Base-by-base conservation (phyloP, 257 asterid genomes). In the Orobanche coerulescens region DNA sequence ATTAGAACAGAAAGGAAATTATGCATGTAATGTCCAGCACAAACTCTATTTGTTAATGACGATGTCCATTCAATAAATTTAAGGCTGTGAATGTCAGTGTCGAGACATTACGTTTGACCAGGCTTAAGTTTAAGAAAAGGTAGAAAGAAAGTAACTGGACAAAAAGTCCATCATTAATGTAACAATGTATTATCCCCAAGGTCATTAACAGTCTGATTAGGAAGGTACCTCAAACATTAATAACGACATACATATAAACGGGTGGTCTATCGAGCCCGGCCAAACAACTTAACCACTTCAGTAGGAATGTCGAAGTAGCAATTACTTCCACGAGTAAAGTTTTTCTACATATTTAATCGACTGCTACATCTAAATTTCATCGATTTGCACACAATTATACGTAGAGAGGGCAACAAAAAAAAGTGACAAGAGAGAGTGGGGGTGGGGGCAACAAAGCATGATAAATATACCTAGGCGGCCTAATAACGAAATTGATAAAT, bases 401-500 rank as follows among this genome's bases (percentile, higher is more conserved):
- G n/a, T 55, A 65, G 9, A 56, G 22, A 20, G 36, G 28, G 11
- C 60, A 16, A 15, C 13, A 48, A 7, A 15, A 6, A 16, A 43
- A 42, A 7, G 7, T 16, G n/a, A n/a, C n/a, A n/a, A n/a, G n/a
- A n/a, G n/a, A n/a, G n/a, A n/a, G n/a, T n/a, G n/a, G n/a, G n/a
- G n/a, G n/a, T n/a, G n/a, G n/a, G n/a, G n/a, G n/a, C n/a, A n/a
- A n/a, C n/a, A n/a, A n/a, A n/a, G 52, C 18, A 33, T 49, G 47
- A 50, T 24, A 14, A 13, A 67, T 65, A 22, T 72, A 93, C 98
- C 98, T 93, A 24, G 97, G 97, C 0, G 98, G 98, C 74, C 98
- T 88, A 71, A 93, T 89, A 69, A 93, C 98, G 52, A 93, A 93
- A 72, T 86, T 90, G 76, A 93, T 84, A 67, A 93, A 93, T 66